Base-by-base conservation (phyloP, 2,329 filamentous ascomycete genomes). In the Phaeophleospora eucalypticola region DNA sequence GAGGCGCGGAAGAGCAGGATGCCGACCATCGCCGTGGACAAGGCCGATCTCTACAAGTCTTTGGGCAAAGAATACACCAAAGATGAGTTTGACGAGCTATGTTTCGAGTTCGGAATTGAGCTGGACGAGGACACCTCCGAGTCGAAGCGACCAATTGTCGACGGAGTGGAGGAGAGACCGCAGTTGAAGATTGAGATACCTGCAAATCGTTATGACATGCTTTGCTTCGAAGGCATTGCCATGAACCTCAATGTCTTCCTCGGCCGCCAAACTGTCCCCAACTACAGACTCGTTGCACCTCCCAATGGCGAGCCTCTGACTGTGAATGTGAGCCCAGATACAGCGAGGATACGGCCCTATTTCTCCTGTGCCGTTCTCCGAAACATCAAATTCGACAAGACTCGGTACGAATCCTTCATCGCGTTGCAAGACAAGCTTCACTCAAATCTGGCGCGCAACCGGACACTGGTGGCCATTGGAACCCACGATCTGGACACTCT, bases 71-170 rank as follows among this genome's bases (percentile, higher is more conserved):
- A 93, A 81, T 96, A 80, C 69, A 95, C 91, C 45, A 93, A 88
- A 55, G 82, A 95, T 62, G 88, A 95, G 65, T 98, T 98, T 66
- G 93, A 98, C 70, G 87, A 95, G 65, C 78, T 98, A 60, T 97
- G 93, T 72, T 98, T 98, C 79, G 91, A 98, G 64, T 98, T 95
- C 66, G 90, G 90, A 74, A 94, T 98, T 66, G 93, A 98, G 71
- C 81, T 98, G 59, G 93, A 98, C 73, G 91, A 97, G 74, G 93
- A 98, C 55, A 93, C 87, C 41, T 85, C 88, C 58, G 78, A 87
- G 62, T 77, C 81, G 48, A 82, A 88, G 56, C 78, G 87, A 38
- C 86, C 87, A 24, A 73, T 86, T 48, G 79, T 87, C 62, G 79
- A 89, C 72, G 86, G 86, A 66, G 81, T 84, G 59, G 86, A 94